Evolutionary conservation across 2,329 filamentous ascomycete species (phyloP).

Genomic region (Alternaria sp.): DNA sequence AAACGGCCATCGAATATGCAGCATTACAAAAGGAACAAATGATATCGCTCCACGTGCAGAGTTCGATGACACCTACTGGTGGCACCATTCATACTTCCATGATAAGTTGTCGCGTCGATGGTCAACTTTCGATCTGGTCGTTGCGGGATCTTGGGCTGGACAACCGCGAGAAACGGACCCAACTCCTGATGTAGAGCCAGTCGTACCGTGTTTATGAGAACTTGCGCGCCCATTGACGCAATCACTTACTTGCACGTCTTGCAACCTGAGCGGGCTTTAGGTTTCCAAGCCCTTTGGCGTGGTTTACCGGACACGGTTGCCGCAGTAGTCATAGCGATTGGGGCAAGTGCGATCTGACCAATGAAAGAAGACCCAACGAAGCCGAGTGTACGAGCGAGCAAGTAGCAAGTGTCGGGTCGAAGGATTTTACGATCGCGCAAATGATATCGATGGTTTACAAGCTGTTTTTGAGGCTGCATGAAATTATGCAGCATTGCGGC

Average conservation of each 20-base stretch:
- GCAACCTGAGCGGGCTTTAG: slow-evolving; percentile 26
- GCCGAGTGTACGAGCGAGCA: slow-evolving; percentile 6
- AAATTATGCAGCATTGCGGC: slow-evolving; percentile 14
- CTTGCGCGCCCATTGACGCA: not conserved
- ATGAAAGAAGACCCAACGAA: not conserved
- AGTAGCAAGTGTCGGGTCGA: not conserved
- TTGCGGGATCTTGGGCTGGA: not conserved
- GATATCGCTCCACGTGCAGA: not conserved
- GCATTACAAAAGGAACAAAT: not conserved
- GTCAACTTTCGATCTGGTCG: not conserved
- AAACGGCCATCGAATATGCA: not conserved
- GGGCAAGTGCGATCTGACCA: not conserved
- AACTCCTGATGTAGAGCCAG: not conserved
- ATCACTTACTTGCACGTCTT: slow-evolving; percentile 31
- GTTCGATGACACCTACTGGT: not conserved
- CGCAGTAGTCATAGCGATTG: slow-evolving; percentile 9
- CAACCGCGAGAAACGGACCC: not conserved
- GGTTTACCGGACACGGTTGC: slow-evolving; percentile 15
- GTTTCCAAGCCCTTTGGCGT: slow-evolving; percentile 29
- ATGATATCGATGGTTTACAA: slow-evolving; percentile 5
- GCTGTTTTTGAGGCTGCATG: slow-evolving; percentile 13
- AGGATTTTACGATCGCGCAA: slow-evolving; percentile 13
- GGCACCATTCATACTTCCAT: not conserved
- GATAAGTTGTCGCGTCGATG: not conserved
- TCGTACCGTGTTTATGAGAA: not conserved